Evolutionary conservation across 208 protist genomes (phyloP).

Genomic region (Trypanosoma cruzi): DNA sequence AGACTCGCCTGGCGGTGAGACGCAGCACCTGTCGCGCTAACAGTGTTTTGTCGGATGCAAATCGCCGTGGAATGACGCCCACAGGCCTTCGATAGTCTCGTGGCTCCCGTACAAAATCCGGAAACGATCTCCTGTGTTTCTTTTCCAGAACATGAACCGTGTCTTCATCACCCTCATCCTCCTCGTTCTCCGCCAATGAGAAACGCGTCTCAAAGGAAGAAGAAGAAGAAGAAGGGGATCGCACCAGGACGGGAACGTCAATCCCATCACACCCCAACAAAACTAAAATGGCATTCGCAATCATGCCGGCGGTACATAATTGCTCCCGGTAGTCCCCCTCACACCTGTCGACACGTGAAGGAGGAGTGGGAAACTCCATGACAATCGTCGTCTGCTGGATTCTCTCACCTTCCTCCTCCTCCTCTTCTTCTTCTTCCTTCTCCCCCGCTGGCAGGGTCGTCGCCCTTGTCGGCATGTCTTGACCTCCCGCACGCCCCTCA

Average conservation of each 20-base stretch:
- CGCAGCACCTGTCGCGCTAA: no score
- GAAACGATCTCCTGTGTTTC: neutral
- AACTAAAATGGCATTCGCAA: neutral
- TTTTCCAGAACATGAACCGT: neutral
- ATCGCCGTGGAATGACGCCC: neutral
- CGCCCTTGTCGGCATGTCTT: no score
- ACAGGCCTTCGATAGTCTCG: neutral
- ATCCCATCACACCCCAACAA: conserved; percentile 1
- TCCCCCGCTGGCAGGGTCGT: no score
- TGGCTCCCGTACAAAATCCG: neutral
- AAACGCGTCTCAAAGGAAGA: neutral
- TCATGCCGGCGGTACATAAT: neutral
- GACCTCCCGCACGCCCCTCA: no score
- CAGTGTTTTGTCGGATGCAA: no score
- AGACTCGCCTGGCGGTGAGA: no score
- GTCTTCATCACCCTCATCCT: neutral
- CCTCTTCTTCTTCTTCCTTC: no score
- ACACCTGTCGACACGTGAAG: no score
- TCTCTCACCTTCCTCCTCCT: no score
- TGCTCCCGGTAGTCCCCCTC: neutral
- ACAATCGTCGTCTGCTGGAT: no score
- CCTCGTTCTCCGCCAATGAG: no score
- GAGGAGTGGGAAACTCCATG: no score
- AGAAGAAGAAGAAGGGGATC: neutral
- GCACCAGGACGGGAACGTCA: neutral